Base-by-base conservation (phyloP, 2,329 filamentous ascomycete species). In the Ophioceras dolichostomum region DNA sequence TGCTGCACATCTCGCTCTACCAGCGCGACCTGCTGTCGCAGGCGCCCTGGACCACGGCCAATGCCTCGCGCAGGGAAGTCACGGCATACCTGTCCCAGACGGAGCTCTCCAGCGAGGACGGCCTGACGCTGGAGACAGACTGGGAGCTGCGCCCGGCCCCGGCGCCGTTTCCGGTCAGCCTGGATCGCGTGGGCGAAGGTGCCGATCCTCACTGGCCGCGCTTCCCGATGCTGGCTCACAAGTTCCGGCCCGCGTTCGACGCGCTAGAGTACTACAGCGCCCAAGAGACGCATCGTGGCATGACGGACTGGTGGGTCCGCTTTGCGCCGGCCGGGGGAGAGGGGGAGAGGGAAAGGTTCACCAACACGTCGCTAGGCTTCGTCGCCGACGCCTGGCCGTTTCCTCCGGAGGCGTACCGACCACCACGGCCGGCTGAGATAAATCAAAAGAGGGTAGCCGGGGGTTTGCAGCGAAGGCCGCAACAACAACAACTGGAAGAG, bases 371-470 rank as follows among this genome's bases (percentile, higher is more conserved):
- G 1, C 59, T 88, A 2, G 79, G 73, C 0, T 85, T 73, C 47
- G 60, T 86, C 6, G 65, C 67, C 14, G 83, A 89, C 53, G 74
- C 75, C 51, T 83, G 79, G 45, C 79, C 79, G 3, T 72, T 78
- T 50, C 64, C 82, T 18, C 56, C 82, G 12, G 76, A 84, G 53
- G 54, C 58, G 1, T 67, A 60, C 32, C 52, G 61, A 4, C 32
- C 32, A 8, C 19, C 17, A 4, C 59, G 59, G 12, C 42, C 39
- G 2, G 24, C 32, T n/a, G 18, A 36, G 41, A 18, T 34, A 38
- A 16, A 16, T 30, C 17, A 43, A 10, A 30, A 42, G 10, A n/a
- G n/a, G n/a, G n/a, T n/a, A n/a, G n/a, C n/a, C n/a, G n/a, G n/a
- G n/a, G n/a, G n/a, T n/a, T n/a, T n/a, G n/a, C n/a, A n/a, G n/a